These are phyloP conservation scores for Bruguiera gymnorhiza DNA, from an alignment of 345 rosid genomes.

Conservation along the genomic window DNA sequence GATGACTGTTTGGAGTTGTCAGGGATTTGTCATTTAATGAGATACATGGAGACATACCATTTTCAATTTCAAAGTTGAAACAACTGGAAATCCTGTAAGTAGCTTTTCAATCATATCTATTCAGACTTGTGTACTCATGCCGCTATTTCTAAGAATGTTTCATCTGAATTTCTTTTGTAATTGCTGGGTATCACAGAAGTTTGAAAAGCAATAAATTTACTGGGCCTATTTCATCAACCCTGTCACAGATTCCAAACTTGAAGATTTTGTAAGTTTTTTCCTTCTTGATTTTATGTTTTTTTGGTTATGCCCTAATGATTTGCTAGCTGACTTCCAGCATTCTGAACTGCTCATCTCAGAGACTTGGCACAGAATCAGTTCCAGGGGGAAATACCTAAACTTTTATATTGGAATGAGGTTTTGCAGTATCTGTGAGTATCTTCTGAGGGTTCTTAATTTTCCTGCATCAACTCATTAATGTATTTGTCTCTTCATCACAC, in stretches of 20 bases:
- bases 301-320: background rate
- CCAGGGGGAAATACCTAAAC: conserved; percentile 94
- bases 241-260: conserved; percentile 92
- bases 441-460: background rate
- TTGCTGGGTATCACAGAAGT: conserved; percentile 34
- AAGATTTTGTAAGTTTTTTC: conserved; percentile 62
- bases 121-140: background rate
- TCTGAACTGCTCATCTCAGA: conserved; percentile 34
- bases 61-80: conserved; percentile 82
- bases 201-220: conserved; percentile 85
- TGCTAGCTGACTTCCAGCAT: background rate
- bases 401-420: conserved; percentile 98
- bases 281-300: background rate
- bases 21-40: conserved; percentile 90
- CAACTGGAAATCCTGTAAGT: conserved; percentile 78
- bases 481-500: background rate
- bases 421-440: conserved; percentile 87
- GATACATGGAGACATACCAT: conserved; percentile 87
- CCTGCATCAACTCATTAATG: background rate
- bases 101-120: conserved; percentile 4
- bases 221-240: conserved; percentile 86
- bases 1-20: conserved; percentile 14
- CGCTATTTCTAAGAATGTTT: background rate
- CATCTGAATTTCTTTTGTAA: conserved; percentile 4
- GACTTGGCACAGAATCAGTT: conserved; percentile 88